These are phyloP conservation scores for Diaporthe vaccinii DNA, from an alignment of 2,329 filamentous ascomycete genomes.

Conservation along the genomic window DNA sequence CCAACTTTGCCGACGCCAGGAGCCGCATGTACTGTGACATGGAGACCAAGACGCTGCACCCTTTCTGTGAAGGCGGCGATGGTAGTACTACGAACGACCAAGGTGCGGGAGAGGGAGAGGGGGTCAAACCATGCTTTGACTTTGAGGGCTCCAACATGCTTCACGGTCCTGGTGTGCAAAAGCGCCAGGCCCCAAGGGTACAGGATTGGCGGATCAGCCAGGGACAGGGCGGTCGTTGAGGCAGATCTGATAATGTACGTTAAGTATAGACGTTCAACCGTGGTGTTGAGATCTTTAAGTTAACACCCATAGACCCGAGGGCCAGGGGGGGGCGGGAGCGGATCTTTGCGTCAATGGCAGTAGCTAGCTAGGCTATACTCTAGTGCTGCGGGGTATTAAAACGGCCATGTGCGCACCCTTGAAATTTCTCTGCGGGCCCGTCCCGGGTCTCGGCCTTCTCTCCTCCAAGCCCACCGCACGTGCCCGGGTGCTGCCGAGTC, in stretches of 20 bases:
- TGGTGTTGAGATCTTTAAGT: too few relatives aligned
- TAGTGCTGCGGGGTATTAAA: background rate
- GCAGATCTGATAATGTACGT: background rate
- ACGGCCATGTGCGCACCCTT: background rate
- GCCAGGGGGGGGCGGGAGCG: too few relatives aligned
- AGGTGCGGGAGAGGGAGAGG: background rate
- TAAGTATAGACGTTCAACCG: too few relatives aligned
- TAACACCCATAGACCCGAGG: too few relatives aligned
- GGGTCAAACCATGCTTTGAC: background rate
- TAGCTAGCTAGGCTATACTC: background rate
- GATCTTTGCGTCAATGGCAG: too few relatives aligned
- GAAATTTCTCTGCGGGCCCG: background rate
- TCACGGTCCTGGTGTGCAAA: background rate
- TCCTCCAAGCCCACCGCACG: background rate
- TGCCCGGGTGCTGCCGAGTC: background rate
- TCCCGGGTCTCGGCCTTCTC: background rate
- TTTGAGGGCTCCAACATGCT: slow-evolving; percentile 8
- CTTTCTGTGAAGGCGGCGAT: background rate
- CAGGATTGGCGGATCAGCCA: background rate
- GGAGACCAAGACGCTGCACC: slow-evolving; percentile 4
- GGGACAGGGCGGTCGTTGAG: background rate
- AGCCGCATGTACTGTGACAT: background rate
- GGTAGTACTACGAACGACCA: background rate
- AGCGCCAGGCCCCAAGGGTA: background rate
- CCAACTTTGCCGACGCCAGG: background rate